Percentiles rank a stretch among this genome's conserved stretches.
phyloP scores from a whole-genome alignment of 2,329 filamentous ascomycete species.

The Teratosphaeria viscida region DNA sequence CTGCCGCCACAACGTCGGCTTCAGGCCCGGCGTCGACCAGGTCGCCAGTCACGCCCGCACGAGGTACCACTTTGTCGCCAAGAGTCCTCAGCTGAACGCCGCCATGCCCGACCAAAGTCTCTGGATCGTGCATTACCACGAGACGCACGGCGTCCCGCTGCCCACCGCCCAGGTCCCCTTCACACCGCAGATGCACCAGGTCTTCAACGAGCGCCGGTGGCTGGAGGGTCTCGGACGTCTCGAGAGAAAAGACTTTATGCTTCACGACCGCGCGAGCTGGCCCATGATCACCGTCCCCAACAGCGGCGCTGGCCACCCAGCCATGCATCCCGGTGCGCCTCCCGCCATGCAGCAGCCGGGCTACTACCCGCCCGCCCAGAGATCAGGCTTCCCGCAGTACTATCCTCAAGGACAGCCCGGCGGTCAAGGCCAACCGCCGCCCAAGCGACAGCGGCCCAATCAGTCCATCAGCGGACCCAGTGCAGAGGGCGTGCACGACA shows the following conservation, averaged over 20 bases:
- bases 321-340: constrained; percentile 7
- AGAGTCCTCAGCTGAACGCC: constrained; percentile 57
- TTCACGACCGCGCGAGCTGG: constrained; percentile 83
- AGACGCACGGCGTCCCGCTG: constrained; percentile 63
- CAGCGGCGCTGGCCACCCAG: constrained; percentile 15
- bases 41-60: constrained; percentile 67
- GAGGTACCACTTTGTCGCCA: constrained; percentile 76
- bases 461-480: constrained; percentile 29
- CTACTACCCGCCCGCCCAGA: neutral
- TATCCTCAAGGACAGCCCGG: constrained; percentile 4
- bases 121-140: constrained; percentile 86
- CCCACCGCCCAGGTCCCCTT: constrained; percentile 58
- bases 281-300: constrained; percentile 67
- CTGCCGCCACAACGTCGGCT: constrained; percentile 72
- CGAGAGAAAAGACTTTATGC: constrained; percentile 85
- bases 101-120: constrained; percentile 68
- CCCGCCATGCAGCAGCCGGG: neutral
- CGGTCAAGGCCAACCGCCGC: constrained; percentile 28
- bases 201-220: constrained; percentile 51
- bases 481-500: constrained; percentile 34
- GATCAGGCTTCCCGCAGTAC: constrained; percentile 13
- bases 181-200: constrained; percentile 46
- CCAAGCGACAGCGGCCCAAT: constrained; percentile 34
- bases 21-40: constrained; percentile 55
- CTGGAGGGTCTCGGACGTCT: constrained; percentile 68